Base-by-base conservation (phyloP, 163 green algal species). In the Picocystis sp. region DNA sequence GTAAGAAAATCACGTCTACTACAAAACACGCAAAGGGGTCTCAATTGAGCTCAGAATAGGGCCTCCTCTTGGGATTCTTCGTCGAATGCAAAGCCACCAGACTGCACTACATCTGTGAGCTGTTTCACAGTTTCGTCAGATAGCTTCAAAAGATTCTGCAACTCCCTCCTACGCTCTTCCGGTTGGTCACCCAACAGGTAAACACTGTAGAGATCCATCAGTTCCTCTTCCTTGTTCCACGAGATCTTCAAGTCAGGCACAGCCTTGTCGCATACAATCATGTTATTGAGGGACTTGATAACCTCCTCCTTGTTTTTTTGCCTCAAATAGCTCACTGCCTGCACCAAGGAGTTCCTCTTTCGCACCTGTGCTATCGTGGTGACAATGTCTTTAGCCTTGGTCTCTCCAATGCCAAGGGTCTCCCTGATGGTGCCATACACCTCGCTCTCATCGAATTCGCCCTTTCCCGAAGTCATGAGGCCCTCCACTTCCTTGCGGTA, bases 221-320 rank as follows among this genome's bases (percentile, higher is more conserved):
- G 42, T 58, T 82, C 74, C 17, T 73, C 69, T 42, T 15, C 14
- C 24, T 61, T 53, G 29, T 47, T 43, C 74, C 74, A 82, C 11
- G 62, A 17, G n/a, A 63, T 49, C 5, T 64, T 24, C 41, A 56
- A 29, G 6, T 63, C 58, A 21, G 72, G 29, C 29, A 38, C 29
- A 38, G 63, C 22, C 62, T 61, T 54, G 55, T 70, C 60, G 47
- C 63, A 65, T 53, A 60, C 33, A 60, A 77, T 50, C 58, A 82
- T 57, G 56, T 62, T 57, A 69, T 59, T 43, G 48, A 64, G 13
- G 44, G 47, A 22, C 52, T 74, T 63, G 11, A 87, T 56, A 33
- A 78, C 65, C 53, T 81, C 73, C 25, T 74, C 69, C 19, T 55
- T 56, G 21, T 81, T 68, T 17, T 82, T 74, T 47, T 93, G 61